A percentile compares a stretch with the other conserved stretches of the same genome.
phyloP scores from a whole-genome alignment of 2,329 filamentous ascomycete genomes.

The Colletotrichum chlorophyti region DNA sequence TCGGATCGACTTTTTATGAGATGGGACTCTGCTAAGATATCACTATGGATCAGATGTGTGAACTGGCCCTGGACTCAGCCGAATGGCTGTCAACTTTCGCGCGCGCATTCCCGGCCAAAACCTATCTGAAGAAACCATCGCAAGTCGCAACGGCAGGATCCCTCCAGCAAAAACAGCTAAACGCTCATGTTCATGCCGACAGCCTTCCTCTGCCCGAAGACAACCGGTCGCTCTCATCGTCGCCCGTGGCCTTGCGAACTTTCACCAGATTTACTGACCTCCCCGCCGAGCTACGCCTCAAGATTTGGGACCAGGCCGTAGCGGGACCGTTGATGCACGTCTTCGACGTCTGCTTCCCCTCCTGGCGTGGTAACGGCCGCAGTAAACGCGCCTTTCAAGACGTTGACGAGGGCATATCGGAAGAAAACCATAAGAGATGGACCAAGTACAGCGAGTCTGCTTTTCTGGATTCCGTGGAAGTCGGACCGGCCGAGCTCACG shows the following conservation, averaged over 20 bases:
- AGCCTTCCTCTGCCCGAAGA: neutral
- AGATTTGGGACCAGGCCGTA: slow-evolving; percentile 23
- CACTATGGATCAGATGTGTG: slow-evolving; percentile 7
- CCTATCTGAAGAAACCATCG: too few species aligned
- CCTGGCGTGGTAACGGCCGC: slow-evolving; percentile 23
- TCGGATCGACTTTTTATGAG: too few species aligned
- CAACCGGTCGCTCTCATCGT: neutral
- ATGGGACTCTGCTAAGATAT: too few species aligned
- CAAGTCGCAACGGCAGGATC: too few species aligned
- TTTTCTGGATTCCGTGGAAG: slow-evolving; percentile 22
- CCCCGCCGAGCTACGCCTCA: slow-evolving; percentile 20
- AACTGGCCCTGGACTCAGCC: neutral
- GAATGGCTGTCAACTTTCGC: neutral
- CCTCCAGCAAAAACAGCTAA: neutral
- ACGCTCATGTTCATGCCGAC: neutral
- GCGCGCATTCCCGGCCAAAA: neutral
- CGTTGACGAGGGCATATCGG: neutral
- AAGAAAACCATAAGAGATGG: neutral
- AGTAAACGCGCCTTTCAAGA: slow-evolving; percentile 9
- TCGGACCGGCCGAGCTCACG: neutral
- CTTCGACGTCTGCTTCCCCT: slow-evolving; percentile 38
- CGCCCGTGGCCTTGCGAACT: slow-evolving; percentile 36
- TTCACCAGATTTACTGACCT: slow-evolving; percentile 20
- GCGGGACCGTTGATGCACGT: slow-evolving; percentile 35
- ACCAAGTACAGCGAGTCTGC: slow-evolving; percentile 17